Conservation (phyloP, 1,284 basidiomycete species). For the Tetrapyrgos nigripes region DNA sequence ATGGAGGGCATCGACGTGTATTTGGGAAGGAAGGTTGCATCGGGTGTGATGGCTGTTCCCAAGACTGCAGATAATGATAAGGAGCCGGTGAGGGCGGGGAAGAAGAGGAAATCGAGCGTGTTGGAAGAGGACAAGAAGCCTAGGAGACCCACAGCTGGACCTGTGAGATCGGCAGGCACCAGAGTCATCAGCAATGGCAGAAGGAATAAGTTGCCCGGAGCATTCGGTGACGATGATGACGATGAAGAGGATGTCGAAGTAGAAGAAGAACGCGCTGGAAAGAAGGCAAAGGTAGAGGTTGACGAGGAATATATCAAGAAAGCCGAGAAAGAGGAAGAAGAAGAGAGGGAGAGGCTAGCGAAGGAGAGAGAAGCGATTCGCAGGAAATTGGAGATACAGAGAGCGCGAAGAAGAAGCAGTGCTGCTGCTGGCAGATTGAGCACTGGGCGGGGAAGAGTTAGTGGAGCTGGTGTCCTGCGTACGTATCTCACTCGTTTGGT, state of each 20-base stretch:
- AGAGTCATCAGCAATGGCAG: conserved; percentile 57
- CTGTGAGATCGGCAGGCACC: conserved; percentile 42
- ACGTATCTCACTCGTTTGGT: conserved; percentile 25
- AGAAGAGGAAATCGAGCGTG: conserved; percentile 53
- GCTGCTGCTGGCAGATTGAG: conserved; percentile 40
- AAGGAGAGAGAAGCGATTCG: conserved; percentile 66
- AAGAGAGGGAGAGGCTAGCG: conserved; percentile 41
- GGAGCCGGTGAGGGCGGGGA: conserved; percentile 50
- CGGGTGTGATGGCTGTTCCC: background rate
- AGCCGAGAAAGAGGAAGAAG: conserved; percentile 34
- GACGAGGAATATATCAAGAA: conserved; percentile 16
- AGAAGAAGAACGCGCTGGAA: conserved; percentile 35
- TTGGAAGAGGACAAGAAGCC: conserved; percentile 17
- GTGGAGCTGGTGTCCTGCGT: conserved; percentile 45
- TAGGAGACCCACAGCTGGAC: conserved; percentile 3
- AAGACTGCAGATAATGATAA: conserved; percentile 35
- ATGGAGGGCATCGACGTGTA: conserved; percentile 81
- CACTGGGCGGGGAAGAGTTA: conserved; percentile 42
- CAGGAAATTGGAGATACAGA: conserved; percentile 65
- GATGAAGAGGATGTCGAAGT: conserved; percentile 49
- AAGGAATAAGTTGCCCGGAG: conserved; percentile 56
- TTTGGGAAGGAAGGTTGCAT: conserved; percentile 58
- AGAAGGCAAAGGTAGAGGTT: conserved; percentile 20
- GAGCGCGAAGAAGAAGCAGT: conserved; percentile 71
- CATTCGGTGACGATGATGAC: conserved; percentile 58